A percentile compares a stretch with the other conserved stretches of the same genome.
Conservation (phyloP, 495 filamentous ascomycete species). For the Acidiella bohemica region DNA sequence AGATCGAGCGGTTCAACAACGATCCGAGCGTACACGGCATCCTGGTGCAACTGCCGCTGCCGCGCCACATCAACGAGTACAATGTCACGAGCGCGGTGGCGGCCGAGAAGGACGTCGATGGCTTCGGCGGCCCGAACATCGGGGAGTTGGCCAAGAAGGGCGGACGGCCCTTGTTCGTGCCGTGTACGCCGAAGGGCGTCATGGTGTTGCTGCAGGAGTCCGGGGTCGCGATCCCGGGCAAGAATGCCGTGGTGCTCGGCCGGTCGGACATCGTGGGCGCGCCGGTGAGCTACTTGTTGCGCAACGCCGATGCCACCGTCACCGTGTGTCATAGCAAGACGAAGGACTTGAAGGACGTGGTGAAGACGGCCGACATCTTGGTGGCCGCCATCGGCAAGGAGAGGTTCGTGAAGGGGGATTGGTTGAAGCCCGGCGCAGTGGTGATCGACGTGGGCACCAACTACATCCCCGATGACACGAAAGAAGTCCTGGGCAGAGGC, state of each 20-base stretch:
- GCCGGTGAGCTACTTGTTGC: slow-evolving; percentile 87
- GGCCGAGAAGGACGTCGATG: slow-evolving; percentile 94
- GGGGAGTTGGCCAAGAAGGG: slow-evolving; percentile 92
- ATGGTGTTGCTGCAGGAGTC: slow-evolving; percentile 81
- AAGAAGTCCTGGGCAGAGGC: slow-evolving; percentile 81
- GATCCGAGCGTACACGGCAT: slow-evolving; percentile 81
- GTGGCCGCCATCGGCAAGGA: slow-evolving; percentile 85
- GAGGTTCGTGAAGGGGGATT: slow-evolving; percentile 81
- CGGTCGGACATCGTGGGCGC: slow-evolving; percentile 95
- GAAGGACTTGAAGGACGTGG: slow-evolving; percentile 48
- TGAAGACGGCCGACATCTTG: slow-evolving; percentile 79
- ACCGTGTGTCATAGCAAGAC: slow-evolving; percentile 92
- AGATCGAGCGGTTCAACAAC: slow-evolving; percentile 71
- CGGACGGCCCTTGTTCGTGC: slow-evolving; percentile 71
- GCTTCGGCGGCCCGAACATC: slow-evolving; percentile 85
- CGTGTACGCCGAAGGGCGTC: slow-evolving; percentile 92
- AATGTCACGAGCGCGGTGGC: slow-evolving; percentile 77
- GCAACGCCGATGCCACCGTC: slow-evolving; percentile 91
- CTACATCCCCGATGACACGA: slow-evolving; percentile 83
- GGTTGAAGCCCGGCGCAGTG: slow-evolving; percentile 83
- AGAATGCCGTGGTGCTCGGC: slow-evolving; percentile 88
- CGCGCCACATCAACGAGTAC: slow-evolving; percentile 78
- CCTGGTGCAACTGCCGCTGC: slow-evolving; percentile 83
- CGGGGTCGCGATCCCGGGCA: slow-evolving; percentile 70
- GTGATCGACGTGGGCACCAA: slow-evolving; percentile 98